phyloP scores from a whole-genome alignment of 2,329 filamentous ascomycete genomes.

The Aulographum hederae region DNA sequence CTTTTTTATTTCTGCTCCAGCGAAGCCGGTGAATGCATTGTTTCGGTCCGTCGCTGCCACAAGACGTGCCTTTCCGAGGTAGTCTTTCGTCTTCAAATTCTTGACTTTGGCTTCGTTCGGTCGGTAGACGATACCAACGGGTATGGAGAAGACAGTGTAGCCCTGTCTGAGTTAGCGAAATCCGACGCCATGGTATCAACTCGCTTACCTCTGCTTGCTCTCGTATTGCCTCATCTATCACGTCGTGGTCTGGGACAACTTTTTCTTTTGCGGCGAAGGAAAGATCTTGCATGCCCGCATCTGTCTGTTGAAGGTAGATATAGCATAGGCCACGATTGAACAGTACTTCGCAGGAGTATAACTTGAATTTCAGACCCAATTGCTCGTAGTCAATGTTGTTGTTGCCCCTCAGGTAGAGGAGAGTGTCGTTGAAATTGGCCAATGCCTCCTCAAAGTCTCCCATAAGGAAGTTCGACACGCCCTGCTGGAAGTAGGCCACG shows the following conservation, averaged over 20 bases:
- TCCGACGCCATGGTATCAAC: background rate
- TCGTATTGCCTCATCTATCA: constrained; percentile 90
- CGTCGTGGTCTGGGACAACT: constrained; percentile 87
- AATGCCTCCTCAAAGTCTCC: constrained; percentile 95
- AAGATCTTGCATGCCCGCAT: constrained; percentile 79
- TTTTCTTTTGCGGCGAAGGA: constrained; percentile 87
- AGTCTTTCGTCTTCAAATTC: constrained; percentile 94
- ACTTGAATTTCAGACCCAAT: constrained; percentile 81
- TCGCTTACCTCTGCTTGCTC: constrained; percentile 66
- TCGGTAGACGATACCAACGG: constrained; percentile 84
- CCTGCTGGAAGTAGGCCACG: constrained; percentile 95
- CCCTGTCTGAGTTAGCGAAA: constrained; percentile 37
- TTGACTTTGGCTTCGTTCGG: constrained; percentile 97
- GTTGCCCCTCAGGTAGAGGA: constrained; percentile 87
- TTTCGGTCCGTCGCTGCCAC: constrained; percentile 71
- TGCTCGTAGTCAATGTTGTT: constrained; percentile 97
- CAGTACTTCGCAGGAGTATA: constrained; percentile 92
- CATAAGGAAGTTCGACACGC: constrained; percentile 91
- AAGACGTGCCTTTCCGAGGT: constrained; percentile 85
- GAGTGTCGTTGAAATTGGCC: constrained; percentile 95
- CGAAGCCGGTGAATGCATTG: constrained; percentile 69
- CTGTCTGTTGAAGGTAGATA: constrained; percentile 86
- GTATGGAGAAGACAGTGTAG: constrained; percentile 97
- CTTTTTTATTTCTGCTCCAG: constrained; percentile 63
- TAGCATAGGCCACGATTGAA: constrained; percentile 97